These are phyloP conservation scores for Plasmodium sp. DNA, from an alignment of 169 alveolate genomes.

Conservation along the genomic window DNA sequence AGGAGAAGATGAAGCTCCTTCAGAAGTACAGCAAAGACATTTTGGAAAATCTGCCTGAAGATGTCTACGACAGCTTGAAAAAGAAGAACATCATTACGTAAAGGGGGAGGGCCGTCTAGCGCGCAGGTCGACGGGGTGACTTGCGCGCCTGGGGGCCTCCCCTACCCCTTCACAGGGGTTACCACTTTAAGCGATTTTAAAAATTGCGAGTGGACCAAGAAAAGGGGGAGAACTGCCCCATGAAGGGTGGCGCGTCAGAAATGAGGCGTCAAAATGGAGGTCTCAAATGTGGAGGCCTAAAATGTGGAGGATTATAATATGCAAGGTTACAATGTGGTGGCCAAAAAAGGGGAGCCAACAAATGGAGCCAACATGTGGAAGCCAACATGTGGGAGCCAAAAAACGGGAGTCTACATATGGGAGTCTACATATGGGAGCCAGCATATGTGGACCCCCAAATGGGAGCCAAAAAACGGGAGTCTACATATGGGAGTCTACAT, in stretches of 20 bases:
- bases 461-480: background rate
- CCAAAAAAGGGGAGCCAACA: too few relatives aligned
- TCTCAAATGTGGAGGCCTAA: background rate
- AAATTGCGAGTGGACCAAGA: background rate
- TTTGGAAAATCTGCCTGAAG: constrained; percentile 31
- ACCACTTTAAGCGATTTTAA: background rate
- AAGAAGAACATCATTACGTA: constrained; percentile 28
- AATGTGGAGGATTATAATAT: too few relatives aligned
- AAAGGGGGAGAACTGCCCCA: background rate
- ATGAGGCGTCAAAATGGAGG: background rate
- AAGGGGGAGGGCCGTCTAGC: background rate
- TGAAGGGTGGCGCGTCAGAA: background rate
- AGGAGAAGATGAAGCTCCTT: constrained; percentile 42
- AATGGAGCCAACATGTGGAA: background rate
- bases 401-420: background rate
- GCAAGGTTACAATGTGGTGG: too few relatives aligned
- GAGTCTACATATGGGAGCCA: background rate
- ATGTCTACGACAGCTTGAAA: constrained; percentile 31
- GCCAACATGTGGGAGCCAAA: background rate
- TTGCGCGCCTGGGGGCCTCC: background rate
- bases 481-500: background rate
- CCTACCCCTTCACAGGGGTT: background rate
- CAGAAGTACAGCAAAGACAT: constrained; percentile 57
- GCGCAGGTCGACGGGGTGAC: background rate
- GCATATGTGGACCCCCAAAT: too few relatives aligned